phyloP scores from a whole-genome alignment of 2,329 filamentous ascomycete genomes.

The Chalaropsis thielavioides region DNA sequence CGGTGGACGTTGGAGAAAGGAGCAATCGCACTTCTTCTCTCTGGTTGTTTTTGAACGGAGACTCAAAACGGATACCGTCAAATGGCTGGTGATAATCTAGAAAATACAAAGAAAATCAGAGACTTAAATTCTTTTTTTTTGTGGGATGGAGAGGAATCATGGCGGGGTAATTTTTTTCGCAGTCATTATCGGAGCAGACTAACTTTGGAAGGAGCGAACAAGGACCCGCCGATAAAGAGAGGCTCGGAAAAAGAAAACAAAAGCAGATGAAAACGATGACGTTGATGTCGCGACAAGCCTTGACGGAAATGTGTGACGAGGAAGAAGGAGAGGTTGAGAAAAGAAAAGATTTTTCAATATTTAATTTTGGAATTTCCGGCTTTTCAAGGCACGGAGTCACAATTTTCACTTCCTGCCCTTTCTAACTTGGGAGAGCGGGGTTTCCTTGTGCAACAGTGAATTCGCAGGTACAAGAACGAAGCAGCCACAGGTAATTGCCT shows the following conservation, averaged over 20 bases:
- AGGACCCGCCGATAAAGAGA: not conserved
- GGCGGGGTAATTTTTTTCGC: slow-evolving; percentile 17
- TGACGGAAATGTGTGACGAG: not conserved
- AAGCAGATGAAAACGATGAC: not conserved
- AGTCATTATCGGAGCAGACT: slow-evolving; percentile 8
- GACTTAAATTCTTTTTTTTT: slow-evolving; percentile 10
- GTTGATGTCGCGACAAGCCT: not conserved
- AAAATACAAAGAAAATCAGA: slow-evolving; percentile 1
- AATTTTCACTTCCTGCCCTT: slow-evolving; percentile 2
- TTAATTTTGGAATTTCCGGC: not conserved
- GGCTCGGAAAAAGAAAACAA: not conserved
- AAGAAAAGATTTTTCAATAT: not conserved
- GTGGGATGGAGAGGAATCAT: slow-evolving; percentile 13
- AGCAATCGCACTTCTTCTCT: not conserved
- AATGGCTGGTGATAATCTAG: not conserved
- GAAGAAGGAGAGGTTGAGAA: not conserved
- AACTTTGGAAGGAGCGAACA: slow-evolving; percentile 4
- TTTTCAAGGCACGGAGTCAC: not conserved
- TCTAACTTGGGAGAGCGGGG: not conserved
- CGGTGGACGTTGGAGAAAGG: too few relatives aligned
- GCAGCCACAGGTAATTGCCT: not conserved
- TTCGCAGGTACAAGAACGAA: not conserved
- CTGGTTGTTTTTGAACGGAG: not conserved
- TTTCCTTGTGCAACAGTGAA: not conserved
- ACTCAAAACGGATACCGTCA: not conserved